Evolutionary conservation across 768 basidiomycete species (phyloP), one percentile per base, ranked within the genome.

Genomic region (Serendipita sp.): DNA sequence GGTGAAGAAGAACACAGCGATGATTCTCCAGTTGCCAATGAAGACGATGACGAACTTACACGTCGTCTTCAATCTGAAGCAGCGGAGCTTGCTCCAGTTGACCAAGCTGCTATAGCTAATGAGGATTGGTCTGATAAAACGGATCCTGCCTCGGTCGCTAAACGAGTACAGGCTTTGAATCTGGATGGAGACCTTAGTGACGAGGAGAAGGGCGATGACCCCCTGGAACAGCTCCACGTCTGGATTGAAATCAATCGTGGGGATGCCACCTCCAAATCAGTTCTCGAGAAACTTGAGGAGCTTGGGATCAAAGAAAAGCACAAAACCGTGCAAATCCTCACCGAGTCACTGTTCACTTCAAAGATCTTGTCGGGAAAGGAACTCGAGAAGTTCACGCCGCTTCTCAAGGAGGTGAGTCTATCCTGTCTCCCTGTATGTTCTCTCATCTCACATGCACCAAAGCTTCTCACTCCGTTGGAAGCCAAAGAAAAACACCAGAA

Each of bases 71-170:
- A 90, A 72, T 87, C 89, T 8, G 90, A 94, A 69, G 91, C 90
- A 43, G 86, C 85, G 3, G 83, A 84, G 52, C 77, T 94, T 69
- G 84, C 83, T 64, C 73, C 77, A 2, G 67, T 68, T n/a, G 69
- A 68, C 3, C 81, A 89, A 0, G 76, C 85, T 23, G 72, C 78
- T 2, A 74, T 87, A 62, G 78, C 76, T 8, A 81, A 83, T 18
- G 88, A 92, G 55, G 90, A 87, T 64, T 96, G 93, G 93, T 87
- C 88, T 62, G 87, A 83, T n/a, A 91, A 95, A 70, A 92, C 90
- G 1, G 91, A 89, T 2, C 81, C 86, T 3, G 91, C 90, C 70
- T 92, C 91, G 23, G 89, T 96, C 66, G 85, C 86, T 67, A 82
- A 86, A 33, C 88, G 93, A 46, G 77, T 89, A 70, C 84, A 84